A percentile compares a stretch with the other conserved stretches of the same genome.
These are phyloP conservation scores for Beauveria australis DNA, from an alignment of 2,329 filamentous ascomycete genomes.

Conservation along the genomic window DNA sequence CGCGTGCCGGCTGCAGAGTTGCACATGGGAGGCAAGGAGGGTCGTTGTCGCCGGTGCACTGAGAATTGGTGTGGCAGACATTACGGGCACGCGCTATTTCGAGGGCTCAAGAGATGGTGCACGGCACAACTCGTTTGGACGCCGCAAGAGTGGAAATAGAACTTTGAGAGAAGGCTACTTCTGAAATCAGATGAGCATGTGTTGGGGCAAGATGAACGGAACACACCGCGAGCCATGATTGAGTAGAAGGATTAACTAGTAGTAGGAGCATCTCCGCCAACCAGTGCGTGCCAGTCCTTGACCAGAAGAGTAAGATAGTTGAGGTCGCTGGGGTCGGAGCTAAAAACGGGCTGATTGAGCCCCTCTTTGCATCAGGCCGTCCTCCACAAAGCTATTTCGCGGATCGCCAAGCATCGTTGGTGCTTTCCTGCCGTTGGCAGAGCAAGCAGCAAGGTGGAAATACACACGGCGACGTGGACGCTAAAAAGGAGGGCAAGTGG, in stretches of 20 bases:
- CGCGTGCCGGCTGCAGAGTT: neutral
- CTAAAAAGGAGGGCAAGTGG: neutral
- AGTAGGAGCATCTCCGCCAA: neutral
- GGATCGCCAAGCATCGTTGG: conserved; percentile 1
- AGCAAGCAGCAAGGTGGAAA: neutral
- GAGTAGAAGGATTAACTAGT: neutral
- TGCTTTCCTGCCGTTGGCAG: neutral
- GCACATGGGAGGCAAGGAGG: neutral
- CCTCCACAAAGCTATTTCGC: conserved; percentile 6
- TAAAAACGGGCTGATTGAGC: neutral
- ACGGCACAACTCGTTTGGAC: neutral
- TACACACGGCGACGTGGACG: neutral
- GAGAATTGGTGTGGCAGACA: neutral
- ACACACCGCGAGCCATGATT: neutral
- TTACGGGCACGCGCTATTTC: neutral
- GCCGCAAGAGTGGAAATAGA: neutral
- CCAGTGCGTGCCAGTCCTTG: no score
- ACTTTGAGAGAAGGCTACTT: neutral
- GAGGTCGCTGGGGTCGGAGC: neutral
- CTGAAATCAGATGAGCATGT: neutral
- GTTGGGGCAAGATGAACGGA: neutral
- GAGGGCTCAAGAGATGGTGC: neutral
- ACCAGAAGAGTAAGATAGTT: neutral
- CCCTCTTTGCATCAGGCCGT: neutral
- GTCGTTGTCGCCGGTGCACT: neutral